A percentile compares a stretch with the other conserved stretches of the same genome.
These are phyloP conservation scores for Furcasterigmium sp. DNA, from an alignment of 2,329 filamentous ascomycete genomes.

Conservation along the genomic window DNA sequence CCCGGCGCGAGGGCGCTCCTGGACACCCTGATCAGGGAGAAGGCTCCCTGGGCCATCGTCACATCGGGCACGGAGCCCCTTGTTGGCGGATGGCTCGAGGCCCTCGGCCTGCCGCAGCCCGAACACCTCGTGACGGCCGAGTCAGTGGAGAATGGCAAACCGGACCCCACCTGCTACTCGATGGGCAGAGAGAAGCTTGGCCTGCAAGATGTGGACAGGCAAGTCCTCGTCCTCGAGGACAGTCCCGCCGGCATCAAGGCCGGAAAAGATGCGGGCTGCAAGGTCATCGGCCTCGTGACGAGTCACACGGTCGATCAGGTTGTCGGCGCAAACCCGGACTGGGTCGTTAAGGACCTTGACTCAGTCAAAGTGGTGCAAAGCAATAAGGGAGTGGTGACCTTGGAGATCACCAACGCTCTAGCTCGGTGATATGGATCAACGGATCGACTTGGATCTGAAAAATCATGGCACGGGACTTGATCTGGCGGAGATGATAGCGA, in stretches of 20 bases:
- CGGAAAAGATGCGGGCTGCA: slow-evolving; percentile 81
- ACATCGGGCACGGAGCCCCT: slow-evolving; percentile 66
- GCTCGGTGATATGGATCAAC: too few relatives aligned
- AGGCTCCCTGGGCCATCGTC: slow-evolving; percentile 81
- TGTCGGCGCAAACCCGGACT: slow-evolving; percentile 73
- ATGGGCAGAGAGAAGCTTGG: slow-evolving; percentile 61
- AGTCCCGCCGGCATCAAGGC: slow-evolving; percentile 79
- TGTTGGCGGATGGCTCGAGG: slow-evolving; percentile 66
- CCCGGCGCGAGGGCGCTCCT: slow-evolving; percentile 74
- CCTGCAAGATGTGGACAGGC: slow-evolving; percentile 38
- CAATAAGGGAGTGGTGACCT: slow-evolving; percentile 52
- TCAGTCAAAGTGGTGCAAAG: slow-evolving; percentile 62
- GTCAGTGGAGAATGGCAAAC: slow-evolving; percentile 71
- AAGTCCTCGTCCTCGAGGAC: slow-evolving; percentile 79
- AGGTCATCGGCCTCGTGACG: slow-evolving; percentile 77
- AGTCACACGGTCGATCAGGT: slow-evolving; percentile 74
- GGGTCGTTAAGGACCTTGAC: slow-evolving; percentile 74
- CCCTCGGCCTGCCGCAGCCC: slow-evolving; percentile 60
- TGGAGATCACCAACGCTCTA: slow-evolving; percentile 61
- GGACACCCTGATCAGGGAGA: slow-evolving; percentile 53
- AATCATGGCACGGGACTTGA: too few relatives aligned
- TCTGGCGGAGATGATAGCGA: too few relatives aligned
- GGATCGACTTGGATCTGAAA: too few relatives aligned
- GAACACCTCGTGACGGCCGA: slow-evolving; percentile 68
- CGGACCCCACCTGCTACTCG: slow-evolving; percentile 68